Evolutionary conservation across 2,329 filamentous ascomycete species (phyloP).

Genomic region (Hypoxylon sp.): DNA sequence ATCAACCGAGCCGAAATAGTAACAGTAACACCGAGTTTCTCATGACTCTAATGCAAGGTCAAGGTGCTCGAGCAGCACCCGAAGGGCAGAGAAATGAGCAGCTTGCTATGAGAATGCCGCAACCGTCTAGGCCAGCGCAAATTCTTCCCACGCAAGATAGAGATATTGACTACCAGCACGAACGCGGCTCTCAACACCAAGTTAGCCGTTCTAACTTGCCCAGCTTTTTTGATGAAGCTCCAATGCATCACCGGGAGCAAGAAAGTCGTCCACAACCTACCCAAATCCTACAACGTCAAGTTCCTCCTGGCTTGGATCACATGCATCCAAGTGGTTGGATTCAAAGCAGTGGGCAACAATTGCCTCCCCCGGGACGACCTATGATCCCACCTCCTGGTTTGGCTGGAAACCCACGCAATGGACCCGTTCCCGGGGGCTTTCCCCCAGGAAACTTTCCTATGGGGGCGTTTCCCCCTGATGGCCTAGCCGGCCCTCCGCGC

Average conservation of each 20-base stretch:
- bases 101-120: constrained; percentile 66
- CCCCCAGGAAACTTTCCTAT: constrained; percentile 72
- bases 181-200: constrained; percentile 57
- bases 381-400: constrained; percentile 76
- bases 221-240: constrained; percentile 67
- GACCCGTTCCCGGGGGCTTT: constrained; percentile 71
- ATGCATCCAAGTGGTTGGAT: constrained; percentile 70
- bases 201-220: constrained; percentile 59
- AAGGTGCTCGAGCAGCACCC: constrained; percentile 64
- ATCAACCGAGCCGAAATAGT: constrained; percentile 61
- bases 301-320: constrained; percentile 72
- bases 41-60: constrained; percentile 85
- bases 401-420: constrained; percentile 60
- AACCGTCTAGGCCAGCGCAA: constrained; percentile 66
- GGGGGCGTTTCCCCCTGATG: constrained; percentile 65
- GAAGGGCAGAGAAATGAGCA: constrained; percentile 68
- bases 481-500: constrained; percentile 61
- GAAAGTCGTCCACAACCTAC: constrained; percentile 68
- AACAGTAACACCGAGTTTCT: constrained; percentile 85
- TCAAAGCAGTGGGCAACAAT: constrained; percentile 59
- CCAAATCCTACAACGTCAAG: constrained; percentile 76
- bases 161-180: constrained; percentile 63
- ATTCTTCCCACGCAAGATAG: constrained; percentile 64
- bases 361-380: constrained; percentile 63
- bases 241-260: constrained; percentile 64